These are phyloP conservation scores for Beta corolliflora DNA, from an alignment of 179 eudicot genomes.

Conservation along the genomic window DNA sequence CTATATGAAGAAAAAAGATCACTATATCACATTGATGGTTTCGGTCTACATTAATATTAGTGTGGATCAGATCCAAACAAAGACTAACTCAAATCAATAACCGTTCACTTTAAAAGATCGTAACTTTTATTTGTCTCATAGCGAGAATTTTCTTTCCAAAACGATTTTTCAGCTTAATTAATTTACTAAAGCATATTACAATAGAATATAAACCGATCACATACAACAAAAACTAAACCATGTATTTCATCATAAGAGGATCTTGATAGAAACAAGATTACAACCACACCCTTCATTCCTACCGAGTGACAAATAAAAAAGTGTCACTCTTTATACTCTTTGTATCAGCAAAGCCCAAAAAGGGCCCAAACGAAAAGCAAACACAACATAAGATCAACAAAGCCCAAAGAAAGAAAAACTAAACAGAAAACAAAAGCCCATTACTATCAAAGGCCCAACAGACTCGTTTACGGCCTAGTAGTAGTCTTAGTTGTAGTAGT, in stretches of 20 bases:
- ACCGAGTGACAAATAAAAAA: neutral
- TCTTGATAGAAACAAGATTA: neutral
- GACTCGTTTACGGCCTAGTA: neutral
- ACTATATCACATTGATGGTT: too few relatives aligned
- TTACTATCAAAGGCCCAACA: neutral
- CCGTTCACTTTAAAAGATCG: too few relatives aligned
- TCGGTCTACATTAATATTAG: too few relatives aligned
- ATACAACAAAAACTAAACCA: too few relatives aligned
- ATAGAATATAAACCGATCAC: too few relatives aligned
- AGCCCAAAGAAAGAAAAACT: neutral
- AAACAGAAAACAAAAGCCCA: neutral
- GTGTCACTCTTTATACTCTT: neutral
- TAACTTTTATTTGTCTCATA: too few relatives aligned
- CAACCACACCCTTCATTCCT: neutral
- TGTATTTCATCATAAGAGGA: neutral
- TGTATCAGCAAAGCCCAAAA: neutral
- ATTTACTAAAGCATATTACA: too few relatives aligned
- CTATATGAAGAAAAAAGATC: too few relatives aligned
- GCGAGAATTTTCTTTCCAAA: too few relatives aligned
- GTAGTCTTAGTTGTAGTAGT: constrained; percentile 5
- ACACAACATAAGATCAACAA: neutral
- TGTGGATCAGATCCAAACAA: too few relatives aligned
- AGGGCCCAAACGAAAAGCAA: neutral
- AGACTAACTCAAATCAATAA: too few relatives aligned
- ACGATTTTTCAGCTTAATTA: too few relatives aligned